phyloP scores from a whole-genome alignment of 176 grass and related monocot genomes.

The Eremochloa ophiuroides region DNA sequence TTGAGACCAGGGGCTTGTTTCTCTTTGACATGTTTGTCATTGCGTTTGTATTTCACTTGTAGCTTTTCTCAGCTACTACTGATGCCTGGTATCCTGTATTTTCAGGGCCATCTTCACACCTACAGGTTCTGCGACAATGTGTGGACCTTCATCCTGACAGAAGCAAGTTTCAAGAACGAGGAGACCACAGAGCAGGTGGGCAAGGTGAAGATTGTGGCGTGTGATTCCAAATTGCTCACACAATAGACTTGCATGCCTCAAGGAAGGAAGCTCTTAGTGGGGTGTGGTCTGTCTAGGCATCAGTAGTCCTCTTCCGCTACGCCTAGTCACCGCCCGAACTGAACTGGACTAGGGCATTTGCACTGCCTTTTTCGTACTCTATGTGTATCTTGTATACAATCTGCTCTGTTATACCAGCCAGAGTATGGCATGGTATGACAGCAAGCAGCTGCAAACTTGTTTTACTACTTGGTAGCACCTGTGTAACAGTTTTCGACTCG shows the following conservation, averaged over 20 bases:
- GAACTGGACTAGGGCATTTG: background rate
- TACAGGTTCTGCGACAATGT: conserved; percentile 99
- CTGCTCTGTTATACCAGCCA: background rate
- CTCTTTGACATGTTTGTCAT: background rate
- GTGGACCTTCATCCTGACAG: conserved; percentile 87
- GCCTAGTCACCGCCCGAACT: background rate
- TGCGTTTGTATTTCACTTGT: background rate
- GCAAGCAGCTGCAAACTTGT: conserved; percentile 11
- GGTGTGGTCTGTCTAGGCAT: background rate
- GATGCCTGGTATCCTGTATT: background rate
- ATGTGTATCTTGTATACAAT: conserved; percentile 33
- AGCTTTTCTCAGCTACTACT: background rate
- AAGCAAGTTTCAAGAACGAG: conserved; percentile 71
- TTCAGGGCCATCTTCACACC: conserved; percentile 88
- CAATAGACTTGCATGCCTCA: conserved; percentile 31
- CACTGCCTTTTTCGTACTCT: background rate
- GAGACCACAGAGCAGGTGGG: conserved; percentile 47
- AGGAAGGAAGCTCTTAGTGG: background rate
- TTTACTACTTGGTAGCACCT: background rate
- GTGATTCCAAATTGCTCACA: conserved; percentile 77
- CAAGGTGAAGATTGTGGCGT: conserved; percentile 95
- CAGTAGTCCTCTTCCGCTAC: background rate
- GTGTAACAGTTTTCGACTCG: conserved; percentile 3
- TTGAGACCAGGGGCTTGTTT: background rate
- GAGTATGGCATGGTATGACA: background rate